Conservation (phyloP, 1,284 basidiomycete genomes). For the Vanrija humicola region DNA sequence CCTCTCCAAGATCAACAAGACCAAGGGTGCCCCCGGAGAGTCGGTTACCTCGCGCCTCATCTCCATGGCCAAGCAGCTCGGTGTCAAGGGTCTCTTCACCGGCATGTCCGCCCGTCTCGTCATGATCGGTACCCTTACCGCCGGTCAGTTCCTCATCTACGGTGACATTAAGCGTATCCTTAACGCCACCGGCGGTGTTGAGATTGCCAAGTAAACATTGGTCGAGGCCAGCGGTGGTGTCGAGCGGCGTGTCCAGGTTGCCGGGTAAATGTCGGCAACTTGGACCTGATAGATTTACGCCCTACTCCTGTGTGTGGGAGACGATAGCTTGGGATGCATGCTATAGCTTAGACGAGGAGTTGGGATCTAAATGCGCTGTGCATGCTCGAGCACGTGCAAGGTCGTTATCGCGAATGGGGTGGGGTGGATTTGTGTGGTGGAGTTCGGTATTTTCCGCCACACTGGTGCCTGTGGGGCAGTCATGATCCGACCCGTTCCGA, state of each 20-base stretch:
- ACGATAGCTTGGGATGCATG: too few species aligned
- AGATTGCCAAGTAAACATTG: conserved; percentile 47
- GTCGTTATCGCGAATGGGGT: too few species aligned
- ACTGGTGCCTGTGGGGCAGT: too few species aligned
- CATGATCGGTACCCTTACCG: conserved; percentile 57
- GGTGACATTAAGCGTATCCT: conserved; percentile 53
- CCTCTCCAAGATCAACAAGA: conserved; percentile 59
- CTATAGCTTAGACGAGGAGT: too few species aligned
- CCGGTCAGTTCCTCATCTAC: conserved; percentile 55
- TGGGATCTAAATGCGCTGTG: too few species aligned
- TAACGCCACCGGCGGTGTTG: conserved; percentile 53
- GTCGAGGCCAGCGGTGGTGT: conserved; percentile 53
- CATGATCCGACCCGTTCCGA: too few species aligned
- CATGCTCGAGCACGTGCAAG: too few species aligned
- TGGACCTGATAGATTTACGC: too few species aligned
- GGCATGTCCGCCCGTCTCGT: conserved; percentile 50
- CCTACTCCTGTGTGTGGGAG: too few species aligned
- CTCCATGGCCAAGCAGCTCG: conserved; percentile 53
- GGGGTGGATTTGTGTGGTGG: too few species aligned
- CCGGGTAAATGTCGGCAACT: conserved; percentile 37
- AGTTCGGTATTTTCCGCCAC: too few species aligned
- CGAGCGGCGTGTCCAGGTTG: conserved; percentile 30
- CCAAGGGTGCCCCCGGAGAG: conserved; percentile 56
- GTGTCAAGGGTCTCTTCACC: conserved; percentile 55
- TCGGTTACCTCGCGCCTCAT: conserved; percentile 52